Conservation (phyloP, 2,329 filamentous ascomycete genomes). For the Diaporthe amygdali region DNA sequence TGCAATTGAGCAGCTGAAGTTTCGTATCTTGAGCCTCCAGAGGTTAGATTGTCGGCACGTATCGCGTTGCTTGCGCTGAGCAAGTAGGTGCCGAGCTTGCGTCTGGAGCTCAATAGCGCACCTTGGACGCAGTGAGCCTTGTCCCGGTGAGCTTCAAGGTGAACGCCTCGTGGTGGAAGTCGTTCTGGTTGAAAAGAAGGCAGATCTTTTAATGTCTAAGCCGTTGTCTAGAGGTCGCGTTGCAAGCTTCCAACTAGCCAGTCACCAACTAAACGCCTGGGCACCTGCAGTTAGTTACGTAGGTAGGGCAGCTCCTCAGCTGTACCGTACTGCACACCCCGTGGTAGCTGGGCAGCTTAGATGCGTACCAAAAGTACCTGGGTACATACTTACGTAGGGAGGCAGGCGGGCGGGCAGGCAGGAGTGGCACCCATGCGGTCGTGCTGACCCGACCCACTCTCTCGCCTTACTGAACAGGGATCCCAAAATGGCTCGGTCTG, state of each 20-base stretch:
- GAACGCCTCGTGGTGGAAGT: neutral
- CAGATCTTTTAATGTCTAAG: slow-evolving; percentile 6
- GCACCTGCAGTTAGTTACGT: neutral
- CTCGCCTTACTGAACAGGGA: slow-evolving; percentile 3
- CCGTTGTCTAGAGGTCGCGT: slow-evolving; percentile 1
- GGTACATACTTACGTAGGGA: slow-evolving; percentile 6
- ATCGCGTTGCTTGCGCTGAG: neutral
- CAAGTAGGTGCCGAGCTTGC: neutral
- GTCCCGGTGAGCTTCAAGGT: neutral
- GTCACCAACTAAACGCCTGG: neutral
- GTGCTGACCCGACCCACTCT: neutral
- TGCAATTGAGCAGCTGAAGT: neutral
- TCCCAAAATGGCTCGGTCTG: neutral
- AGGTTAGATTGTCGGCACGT: neutral
- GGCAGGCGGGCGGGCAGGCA: neutral
- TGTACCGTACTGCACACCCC: neutral
- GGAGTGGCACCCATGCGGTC: neutral
- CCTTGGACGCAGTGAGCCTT: neutral
- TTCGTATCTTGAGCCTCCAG: neutral
- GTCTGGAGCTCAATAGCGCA: neutral
- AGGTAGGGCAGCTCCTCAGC: slow-evolving; percentile 1
- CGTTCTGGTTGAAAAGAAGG: neutral
- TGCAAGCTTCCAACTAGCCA: slow-evolving; percentile 5
- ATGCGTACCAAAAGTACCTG: neutral
- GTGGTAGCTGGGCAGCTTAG: neutral